Evolutionary conservation across 768 basidiomycete genomes (phyloP).

Genomic region (Naganishia kalamii): DNA sequence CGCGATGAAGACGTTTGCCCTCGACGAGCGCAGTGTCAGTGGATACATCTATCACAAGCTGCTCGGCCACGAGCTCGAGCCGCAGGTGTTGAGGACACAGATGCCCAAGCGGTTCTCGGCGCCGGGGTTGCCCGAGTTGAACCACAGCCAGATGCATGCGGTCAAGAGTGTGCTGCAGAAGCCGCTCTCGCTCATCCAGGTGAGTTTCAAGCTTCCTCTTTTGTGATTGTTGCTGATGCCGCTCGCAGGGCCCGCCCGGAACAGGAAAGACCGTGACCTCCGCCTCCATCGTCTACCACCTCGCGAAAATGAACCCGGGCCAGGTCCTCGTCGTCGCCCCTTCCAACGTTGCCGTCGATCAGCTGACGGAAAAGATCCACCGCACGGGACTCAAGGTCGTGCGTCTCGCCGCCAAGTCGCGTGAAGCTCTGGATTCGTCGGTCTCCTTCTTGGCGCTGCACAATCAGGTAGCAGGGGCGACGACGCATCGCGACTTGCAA

Average conservation of each 20-base stretch:
- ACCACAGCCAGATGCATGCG: conserved; percentile 99
- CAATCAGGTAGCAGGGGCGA: conserved; percentile 94
- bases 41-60: conserved; percentile 99
- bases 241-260: conserved; percentile 75
- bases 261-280: conserved; percentile 99
- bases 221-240: not conserved
- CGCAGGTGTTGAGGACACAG: conserved; percentile 59
- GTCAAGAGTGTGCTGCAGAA: conserved; percentile 99
- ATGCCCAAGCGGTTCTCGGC: conserved; percentile 78
- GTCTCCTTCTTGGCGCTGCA: conserved; percentile 90
- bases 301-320: conserved; percentile 98
- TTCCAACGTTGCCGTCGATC: conserved; percentile 98
- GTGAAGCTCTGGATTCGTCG: conserved; percentile 95
- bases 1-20: conserved; percentile 99
- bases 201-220: conserved; percentile 20
- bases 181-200: conserved; percentile 90
- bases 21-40: conserved; percentile 98
- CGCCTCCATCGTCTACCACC: conserved; percentile 95
- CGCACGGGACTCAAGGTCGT: conserved; percentile 98
- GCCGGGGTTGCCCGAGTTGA: conserved; percentile 92
- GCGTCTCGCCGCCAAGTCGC: conserved; percentile 92
- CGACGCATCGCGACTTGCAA: conserved; percentile 91
- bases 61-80: conserved; percentile 93
- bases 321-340: conserved; percentile 98
- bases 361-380: conserved; percentile 98